phyloP scores from a whole-genome alignment of 306 rosid genomes.

The Cucurbita maxima region DNA sequence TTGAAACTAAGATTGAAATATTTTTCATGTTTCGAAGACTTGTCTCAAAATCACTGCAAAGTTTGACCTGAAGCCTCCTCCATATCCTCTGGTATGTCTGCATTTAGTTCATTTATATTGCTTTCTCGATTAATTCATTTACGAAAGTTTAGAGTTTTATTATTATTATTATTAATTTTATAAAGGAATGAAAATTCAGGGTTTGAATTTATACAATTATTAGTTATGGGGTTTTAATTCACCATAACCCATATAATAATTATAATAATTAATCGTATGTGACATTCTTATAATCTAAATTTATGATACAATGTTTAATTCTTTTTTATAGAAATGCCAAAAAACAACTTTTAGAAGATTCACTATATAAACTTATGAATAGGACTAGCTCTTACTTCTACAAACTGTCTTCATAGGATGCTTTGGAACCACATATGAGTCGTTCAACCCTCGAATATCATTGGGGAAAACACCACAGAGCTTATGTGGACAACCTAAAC shows the following conservation, averaged over 20 bases:
- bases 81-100: constrained; percentile 57
- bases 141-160: no score
- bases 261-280: background rate
- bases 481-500: constrained; percentile 73
- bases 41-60: constrained; percentile 27
- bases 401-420: constrained; percentile 31
- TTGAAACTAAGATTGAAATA: background rate
- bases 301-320: background rate
- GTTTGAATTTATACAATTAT: no score
- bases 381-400: background rate
- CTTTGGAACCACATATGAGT: constrained; percentile 84
- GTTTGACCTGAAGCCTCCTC: constrained; percentile 75
- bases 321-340: background rate
- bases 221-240: background rate
- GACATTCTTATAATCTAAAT: no score
- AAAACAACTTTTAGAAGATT: background rate
- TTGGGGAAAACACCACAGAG: constrained; percentile 93
- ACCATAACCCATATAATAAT: background rate
- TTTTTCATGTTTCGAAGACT: constrained; percentile 19
- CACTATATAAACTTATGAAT: background rate
- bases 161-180: no score
- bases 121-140: background rate
- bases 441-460: constrained; percentile 65
- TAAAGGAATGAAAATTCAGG: no score
- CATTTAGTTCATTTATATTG: background rate